Evolutionary conservation across 805 yeast species (phyloP).

Genomic region (Ascoidea tarda): DNA sequence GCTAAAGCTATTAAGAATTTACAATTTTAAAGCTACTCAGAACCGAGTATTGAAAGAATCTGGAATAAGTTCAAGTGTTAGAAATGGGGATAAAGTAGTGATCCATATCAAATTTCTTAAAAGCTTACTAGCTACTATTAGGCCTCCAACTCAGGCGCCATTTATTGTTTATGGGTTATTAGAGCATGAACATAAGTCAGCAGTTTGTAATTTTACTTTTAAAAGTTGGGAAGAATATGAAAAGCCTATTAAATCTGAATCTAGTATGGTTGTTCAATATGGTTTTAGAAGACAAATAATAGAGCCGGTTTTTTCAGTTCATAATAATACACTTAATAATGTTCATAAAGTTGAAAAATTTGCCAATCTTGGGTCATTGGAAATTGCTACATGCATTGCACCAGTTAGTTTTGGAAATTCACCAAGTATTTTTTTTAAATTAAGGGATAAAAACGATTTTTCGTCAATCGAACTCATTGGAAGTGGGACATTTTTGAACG

Average conservation of each 20-base stretch:
- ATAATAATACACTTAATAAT: slow-evolving; percentile 62
- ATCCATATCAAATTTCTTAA: slow-evolving; percentile 47
- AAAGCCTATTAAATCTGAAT: slow-evolving; percentile 75
- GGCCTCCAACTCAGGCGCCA: slow-evolving; percentile 30
- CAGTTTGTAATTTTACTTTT: slow-evolving; percentile 70
- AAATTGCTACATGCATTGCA: slow-evolving; percentile 76
- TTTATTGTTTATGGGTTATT: slow-evolving; percentile 62
- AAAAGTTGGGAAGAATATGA: slow-evolving; percentile 86
- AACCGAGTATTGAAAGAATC: slow-evolving; percentile 54
- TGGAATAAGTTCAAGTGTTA: slow-evolving; percentile 26
- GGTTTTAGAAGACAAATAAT: slow-evolving; percentile 84
- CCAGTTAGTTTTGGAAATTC: slow-evolving; percentile 77
- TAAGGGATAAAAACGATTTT: slow-evolving; percentile 16
- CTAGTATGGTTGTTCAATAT: slow-evolving; percentile 71
- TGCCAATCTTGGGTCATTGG: slow-evolving; percentile 59
- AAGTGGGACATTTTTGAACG: slow-evolving; percentile 77
- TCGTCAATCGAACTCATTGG: slow-evolving; percentile 52
- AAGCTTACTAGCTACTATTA: slow-evolving; percentile 26
- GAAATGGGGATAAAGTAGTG: slow-evolving; percentile 52
- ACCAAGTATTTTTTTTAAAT: slow-evolving; percentile 73
- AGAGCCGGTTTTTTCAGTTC: slow-evolving; percentile 72
- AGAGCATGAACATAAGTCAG: slow-evolving; percentile 75
- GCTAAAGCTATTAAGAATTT: slow-evolving; percentile 59
- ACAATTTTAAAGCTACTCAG: slow-evolving; percentile 64
- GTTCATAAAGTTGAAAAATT: slow-evolving; percentile 80